These are phyloP conservation scores for Stylosanthes scabra DNA, from an alignment of 331 rosid species.

Conservation along the genomic window DNA sequence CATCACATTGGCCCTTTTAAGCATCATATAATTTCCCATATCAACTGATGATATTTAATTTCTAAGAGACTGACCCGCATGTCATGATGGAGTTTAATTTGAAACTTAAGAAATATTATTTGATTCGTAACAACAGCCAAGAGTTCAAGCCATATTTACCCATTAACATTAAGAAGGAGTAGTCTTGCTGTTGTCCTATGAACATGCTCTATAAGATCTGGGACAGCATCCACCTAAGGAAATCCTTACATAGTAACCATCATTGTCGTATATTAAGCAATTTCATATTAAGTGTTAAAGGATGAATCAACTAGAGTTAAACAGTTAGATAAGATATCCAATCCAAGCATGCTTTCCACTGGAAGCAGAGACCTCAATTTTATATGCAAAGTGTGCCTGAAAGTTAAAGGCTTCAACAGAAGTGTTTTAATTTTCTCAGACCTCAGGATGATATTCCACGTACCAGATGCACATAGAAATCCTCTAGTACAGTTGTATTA, in stretches of 20 bases:
- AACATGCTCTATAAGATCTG: constrained; percentile 85
- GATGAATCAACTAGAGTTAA: constrained; percentile 35
- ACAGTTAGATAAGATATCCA: constrained; percentile 11
- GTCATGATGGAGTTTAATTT: neutral
- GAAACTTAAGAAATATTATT: neutral
- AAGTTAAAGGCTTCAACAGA: constrained; percentile 21
- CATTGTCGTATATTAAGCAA: constrained; percentile 8
- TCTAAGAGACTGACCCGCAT: constrained; percentile 12
- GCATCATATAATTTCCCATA: constrained; percentile 12
- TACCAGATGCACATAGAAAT: constrained; percentile 93
- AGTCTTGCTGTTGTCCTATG: constrained; percentile 87
- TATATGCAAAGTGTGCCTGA: neutral
- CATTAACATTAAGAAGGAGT: constrained; percentile 69
- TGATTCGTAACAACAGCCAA: constrained; percentile 19
- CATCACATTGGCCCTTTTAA: neutral
- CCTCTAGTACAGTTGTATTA: constrained; percentile 86
- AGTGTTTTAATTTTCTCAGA: constrained; percentile 10
- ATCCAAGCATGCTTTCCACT: constrained; percentile 33
- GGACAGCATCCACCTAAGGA: constrained; percentile 93
- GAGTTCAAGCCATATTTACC: constrained; percentile 24
- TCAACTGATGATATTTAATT: constrained; percentile 13
- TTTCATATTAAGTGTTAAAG: constrained; percentile 8
- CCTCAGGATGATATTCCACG: constrained; percentile 35
- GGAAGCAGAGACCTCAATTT: constrained; percentile 21
- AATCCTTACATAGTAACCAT: constrained; percentile 40